Evolutionary conservation across 805 yeast genomes (phyloP).

Genomic region (Myxozyma neotropica): DNA sequence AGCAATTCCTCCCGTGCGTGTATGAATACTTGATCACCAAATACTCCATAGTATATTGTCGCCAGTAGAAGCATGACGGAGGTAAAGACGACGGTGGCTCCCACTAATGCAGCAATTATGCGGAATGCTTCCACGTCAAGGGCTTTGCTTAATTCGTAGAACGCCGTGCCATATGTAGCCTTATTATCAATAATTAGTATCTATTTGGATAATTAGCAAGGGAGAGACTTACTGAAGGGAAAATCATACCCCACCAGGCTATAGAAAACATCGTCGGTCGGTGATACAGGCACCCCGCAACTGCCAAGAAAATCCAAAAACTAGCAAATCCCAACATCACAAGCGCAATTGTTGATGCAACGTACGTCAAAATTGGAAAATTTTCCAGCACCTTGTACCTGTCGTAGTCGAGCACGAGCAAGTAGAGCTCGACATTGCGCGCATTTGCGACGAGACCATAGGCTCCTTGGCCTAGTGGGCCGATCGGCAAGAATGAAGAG

Average conservation of each 20-base stretch:
- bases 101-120: background rate
- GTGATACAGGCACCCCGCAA: slow-evolving; percentile 3
- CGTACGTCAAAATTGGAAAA: background rate
- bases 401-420: background rate
- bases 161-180: background rate
- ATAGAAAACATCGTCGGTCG: slow-evolving; percentile 5
- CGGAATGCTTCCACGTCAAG: slow-evolving; percentile 5
- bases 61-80: background rate
- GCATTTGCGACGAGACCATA: slow-evolving; percentile 4
- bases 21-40: background rate
- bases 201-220: background rate
- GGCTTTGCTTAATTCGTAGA: background rate
- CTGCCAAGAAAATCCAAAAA: slow-evolving; percentile 8
- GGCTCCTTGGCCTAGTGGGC: slow-evolving; percentile 13
- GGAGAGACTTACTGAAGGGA: slow-evolving; percentile 5
- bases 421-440: background rate
- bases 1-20: background rate
- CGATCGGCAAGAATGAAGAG: slow-evolving; percentile 7
- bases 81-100: background rate
- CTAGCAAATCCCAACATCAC: slow-evolving; percentile 7
- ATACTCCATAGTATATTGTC: background rate
- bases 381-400: background rate
- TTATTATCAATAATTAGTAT: background rate
- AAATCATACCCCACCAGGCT: slow-evolving; percentile 16
- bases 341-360: background rate